Conservation (phyloP, 2,329 filamentous ascomycete genomes). For the Colletotrichum viniferum region DNA sequence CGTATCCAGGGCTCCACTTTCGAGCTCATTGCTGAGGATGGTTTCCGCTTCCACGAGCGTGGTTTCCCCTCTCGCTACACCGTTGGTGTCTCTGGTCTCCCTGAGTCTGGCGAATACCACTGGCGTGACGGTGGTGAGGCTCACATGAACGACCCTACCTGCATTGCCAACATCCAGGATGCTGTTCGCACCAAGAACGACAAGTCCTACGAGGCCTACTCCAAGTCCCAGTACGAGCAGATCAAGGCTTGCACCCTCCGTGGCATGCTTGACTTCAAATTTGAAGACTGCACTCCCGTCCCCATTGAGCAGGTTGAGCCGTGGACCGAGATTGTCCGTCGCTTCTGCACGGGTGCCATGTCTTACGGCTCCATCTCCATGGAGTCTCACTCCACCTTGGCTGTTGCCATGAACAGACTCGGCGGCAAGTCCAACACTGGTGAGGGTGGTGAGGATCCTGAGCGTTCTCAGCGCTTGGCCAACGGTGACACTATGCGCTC, state of each 20-base stretch:
- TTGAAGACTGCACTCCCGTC: constrained; percentile 82
- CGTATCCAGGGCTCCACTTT: constrained; percentile 95
- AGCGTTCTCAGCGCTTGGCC: constrained; percentile 83
- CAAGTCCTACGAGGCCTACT: constrained; percentile 98
- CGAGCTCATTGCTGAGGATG: constrained; percentile 90
- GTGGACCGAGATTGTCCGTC: constrained; percentile 96
- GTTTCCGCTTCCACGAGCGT: constrained; percentile 92
- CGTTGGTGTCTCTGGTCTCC: constrained; percentile 76
- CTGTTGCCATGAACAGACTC: constrained; percentile 94
- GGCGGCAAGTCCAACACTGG: constrained; percentile 98
- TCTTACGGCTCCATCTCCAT: constrained; percentile 98
- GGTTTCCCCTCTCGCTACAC: constrained; percentile 86
- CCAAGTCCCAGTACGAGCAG: constrained; percentile 89
- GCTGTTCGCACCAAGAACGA: constrained; percentile 97
- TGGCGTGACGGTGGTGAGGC: constrained; percentile 97
- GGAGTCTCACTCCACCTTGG: constrained; percentile 95
- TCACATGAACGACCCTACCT: constrained; percentile 92
- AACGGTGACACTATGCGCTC: constrained; percentile 98
- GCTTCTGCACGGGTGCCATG: constrained; percentile 97
- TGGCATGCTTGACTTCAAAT: constrained; percentile 94
- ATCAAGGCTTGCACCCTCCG: constrained; percentile 96
- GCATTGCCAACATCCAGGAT: constrained; percentile 96
- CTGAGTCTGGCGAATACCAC: constrained; percentile 96
- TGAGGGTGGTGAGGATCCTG: constrained; percentile 94
- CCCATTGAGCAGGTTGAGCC: constrained; percentile 97